These are phyloP conservation scores for Selaginella tamariscina DNA, from an alignment of 75 land plant genomes.

Conservation along the genomic window DNA sequence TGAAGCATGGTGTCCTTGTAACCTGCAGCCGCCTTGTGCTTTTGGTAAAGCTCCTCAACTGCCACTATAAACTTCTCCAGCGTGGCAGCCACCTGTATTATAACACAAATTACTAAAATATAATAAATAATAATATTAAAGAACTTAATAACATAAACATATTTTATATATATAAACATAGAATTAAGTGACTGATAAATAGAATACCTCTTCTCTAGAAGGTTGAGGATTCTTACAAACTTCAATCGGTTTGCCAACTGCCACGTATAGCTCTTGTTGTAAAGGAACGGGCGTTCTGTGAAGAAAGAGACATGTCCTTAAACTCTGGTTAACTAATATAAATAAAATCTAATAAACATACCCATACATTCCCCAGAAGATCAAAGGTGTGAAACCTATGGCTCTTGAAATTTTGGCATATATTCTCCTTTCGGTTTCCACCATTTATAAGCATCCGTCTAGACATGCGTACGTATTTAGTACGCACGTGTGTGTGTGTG, in stretches of 20 bases:
- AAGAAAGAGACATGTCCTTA: too few species aligned
- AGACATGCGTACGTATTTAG: constrained; percentile 24
- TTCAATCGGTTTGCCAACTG: constrained; percentile 80
- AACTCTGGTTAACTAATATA: too few species aligned
- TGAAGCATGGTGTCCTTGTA: constrained; percentile 39
- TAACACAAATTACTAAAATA: too few species aligned
- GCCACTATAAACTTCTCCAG: constrained; percentile 47
- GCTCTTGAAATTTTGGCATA: constrained; percentile 44
- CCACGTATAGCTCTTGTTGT: constrained; percentile 54
- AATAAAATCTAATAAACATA: constrained; percentile 16
- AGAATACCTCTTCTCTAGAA: constrained; percentile 58
- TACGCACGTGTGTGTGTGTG: neutral
- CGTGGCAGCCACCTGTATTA: constrained; percentile 42
- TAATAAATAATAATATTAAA: too few species aligned
- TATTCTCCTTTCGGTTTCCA: constrained; percentile 78
- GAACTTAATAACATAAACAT: too few species aligned
- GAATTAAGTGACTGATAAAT: neutral
- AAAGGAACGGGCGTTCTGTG: constrained; percentile 75
- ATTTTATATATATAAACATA: too few species aligned
- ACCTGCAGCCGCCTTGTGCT: constrained; percentile 52
- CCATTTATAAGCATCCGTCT: constrained; percentile 39
- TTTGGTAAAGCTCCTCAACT: constrained; percentile 51
- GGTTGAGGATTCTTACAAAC: constrained; percentile 54
- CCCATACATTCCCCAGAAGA: constrained; percentile 92
- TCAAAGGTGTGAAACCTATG: constrained; percentile 59